phyloP scores from a whole-genome alignment of 768 basidiomycete genomes.

The Amanita rubescens region DNA sequence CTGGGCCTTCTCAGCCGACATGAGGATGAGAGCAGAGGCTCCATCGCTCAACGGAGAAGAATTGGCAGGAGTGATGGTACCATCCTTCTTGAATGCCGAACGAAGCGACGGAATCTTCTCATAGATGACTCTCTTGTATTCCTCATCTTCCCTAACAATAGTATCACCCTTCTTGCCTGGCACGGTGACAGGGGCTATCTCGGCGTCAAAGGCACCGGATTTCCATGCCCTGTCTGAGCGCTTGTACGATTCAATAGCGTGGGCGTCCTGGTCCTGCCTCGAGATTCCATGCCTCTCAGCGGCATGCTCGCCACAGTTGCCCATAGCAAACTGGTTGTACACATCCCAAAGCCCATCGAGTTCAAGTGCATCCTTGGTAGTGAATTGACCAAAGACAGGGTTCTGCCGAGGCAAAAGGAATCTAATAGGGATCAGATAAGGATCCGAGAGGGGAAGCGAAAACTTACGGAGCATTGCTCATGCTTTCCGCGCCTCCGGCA shows the following conservation, averaged over 20 bases:
- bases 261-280: slow-evolving; percentile 82
- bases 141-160: slow-evolving; percentile 90
- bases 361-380: slow-evolving; percentile 81
- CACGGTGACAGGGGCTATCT: slow-evolving; percentile 86
- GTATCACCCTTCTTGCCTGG: slow-evolving; percentile 93
- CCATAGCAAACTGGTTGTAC: slow-evolving; percentile 98
- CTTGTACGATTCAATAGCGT: slow-evolving; percentile 92
- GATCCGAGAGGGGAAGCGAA: slow-evolving; percentile 1
- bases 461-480: slow-evolving; percentile 97
- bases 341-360: slow-evolving; percentile 94
- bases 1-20: slow-evolving; percentile 88
- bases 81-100: slow-evolving; percentile 86
- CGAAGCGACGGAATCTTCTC: slow-evolving; percentile 88
- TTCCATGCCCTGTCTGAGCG: slow-evolving; percentile 91
- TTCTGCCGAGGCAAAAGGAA: slow-evolving; percentile 80
- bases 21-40: slow-evolving; percentile 90
- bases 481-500: slow-evolving; percentile 98
- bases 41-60: slow-evolving; percentile 94
- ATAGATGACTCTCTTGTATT: slow-evolving; percentile 93
- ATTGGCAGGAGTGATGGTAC: slow-evolving; percentile 94
- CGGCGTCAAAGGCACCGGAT: slow-evolving; percentile 73
- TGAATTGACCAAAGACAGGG: slow-evolving; percentile 84
- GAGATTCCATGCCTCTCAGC: slow-evolving; percentile 78
- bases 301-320: slow-evolving; percentile 87
- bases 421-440: slow-evolving; percentile 27